Percentiles rank a stretch among this genome's conserved stretches.
These are phyloP conservation scores for Polysphondylium violaceum DNA, from an alignment of 78 protist species.

Conservation along the genomic window DNA sequence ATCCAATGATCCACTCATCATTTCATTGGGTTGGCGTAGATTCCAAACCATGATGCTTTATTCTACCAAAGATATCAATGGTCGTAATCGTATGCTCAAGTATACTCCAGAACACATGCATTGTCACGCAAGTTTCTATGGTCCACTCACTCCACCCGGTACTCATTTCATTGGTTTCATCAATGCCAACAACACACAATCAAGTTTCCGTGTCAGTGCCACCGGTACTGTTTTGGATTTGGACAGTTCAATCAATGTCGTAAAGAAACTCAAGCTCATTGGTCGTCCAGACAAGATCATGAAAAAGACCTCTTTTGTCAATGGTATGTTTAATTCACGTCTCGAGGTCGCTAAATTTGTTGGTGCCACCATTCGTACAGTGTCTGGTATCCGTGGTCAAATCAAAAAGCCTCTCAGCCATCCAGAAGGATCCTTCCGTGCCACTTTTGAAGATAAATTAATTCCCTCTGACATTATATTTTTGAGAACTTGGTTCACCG, in stretches of 20 bases:
- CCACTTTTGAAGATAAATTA: slow-evolving; percentile 98
- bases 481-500: slow-evolving; percentile 96
- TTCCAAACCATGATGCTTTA: slow-evolving; percentile 95
- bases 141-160: slow-evolving; percentile 92
- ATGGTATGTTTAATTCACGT: slow-evolving; percentile 80
- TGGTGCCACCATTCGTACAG: slow-evolving; percentile 99
- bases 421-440: slow-evolving; percentile 96
- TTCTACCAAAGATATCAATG: slow-evolving; percentile 88
- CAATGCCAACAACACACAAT: slow-evolving; percentile 9
- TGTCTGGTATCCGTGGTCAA: slow-evolving; percentile 98
- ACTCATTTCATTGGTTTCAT: slow-evolving; percentile 88
- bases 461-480: slow-evolving; percentile 95
- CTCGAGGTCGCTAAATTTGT: slow-evolving; percentile 95
- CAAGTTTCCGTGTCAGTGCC: slow-evolving; percentile 94
- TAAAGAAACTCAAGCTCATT: slow-evolving; percentile 98
- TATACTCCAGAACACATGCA: slow-evolving; percentile 99
- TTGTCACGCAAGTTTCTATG: slow-evolving; percentile 96
- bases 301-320: slow-evolving; percentile 97
- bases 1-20: slow-evolving; percentile 96
- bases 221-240: slow-evolving; percentile 96
- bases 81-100: slow-evolving; percentile 95
- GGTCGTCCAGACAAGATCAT: slow-evolving; percentile 95
- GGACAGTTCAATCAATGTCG: slow-evolving; percentile 87
- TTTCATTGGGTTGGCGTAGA: slow-evolving; percentile 99
- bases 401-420: slow-evolving; percentile 93